phyloP scores from a whole-genome alignment of 2,329 filamentous ascomycete species.

The Fusarium algeriense region DNA sequence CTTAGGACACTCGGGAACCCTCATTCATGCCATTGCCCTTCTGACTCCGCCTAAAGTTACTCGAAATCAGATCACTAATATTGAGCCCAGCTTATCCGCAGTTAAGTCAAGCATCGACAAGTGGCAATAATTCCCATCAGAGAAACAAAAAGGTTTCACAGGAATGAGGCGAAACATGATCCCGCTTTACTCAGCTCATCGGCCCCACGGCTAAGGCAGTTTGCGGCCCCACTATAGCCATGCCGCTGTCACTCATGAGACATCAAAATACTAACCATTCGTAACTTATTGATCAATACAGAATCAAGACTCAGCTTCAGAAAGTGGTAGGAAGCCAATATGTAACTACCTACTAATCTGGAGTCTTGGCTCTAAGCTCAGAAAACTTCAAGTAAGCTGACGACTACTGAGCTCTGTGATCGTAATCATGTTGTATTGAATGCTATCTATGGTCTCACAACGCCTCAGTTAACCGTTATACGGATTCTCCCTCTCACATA shows the following conservation, averaged over 20 bases:
- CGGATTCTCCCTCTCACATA: no score
- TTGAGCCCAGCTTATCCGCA: neutral
- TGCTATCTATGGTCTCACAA: constrained; percentile 1
- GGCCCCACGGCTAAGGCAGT: constrained; percentile 10
- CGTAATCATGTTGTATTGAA: neutral
- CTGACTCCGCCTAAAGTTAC: neutral
- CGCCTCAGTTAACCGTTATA: neutral
- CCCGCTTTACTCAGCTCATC: constrained; percentile 14
- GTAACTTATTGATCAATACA: neutral
- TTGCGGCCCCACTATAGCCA: constrained; percentile 16
- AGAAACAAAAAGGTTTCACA: neutral
- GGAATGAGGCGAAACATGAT: constrained; percentile 24
- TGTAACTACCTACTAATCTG: neutral
- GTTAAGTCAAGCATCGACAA: neutral
- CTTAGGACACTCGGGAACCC: neutral
- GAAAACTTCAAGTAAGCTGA: neutral
- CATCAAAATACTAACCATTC: neutral
- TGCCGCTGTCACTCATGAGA: neutral
- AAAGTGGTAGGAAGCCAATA: neutral
- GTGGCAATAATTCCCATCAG: neutral
- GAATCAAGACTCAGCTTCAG: neutral
- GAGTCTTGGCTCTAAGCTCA: neutral
- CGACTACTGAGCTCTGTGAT: neutral
- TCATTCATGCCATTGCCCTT: neutral
- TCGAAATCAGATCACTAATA: neutral